A percentile compares a stretch with the other conserved stretches of the same genome.
phyloP scores from a whole-genome alignment of 495 filamentous ascomycete species.

The Neurospora sp. region DNA sequence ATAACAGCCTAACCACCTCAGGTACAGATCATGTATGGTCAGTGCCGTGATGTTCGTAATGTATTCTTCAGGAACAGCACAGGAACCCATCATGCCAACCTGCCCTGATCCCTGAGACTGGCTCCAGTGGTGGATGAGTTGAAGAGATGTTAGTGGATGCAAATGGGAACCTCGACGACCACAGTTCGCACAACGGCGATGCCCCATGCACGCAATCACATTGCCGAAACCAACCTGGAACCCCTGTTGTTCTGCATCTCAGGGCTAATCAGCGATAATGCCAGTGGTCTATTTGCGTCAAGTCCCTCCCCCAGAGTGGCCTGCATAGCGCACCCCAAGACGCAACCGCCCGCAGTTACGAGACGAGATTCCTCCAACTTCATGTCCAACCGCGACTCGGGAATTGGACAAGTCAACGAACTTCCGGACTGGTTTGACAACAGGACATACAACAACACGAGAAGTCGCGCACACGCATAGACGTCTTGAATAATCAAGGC shows the following conservation, averaged over 20 bases:
- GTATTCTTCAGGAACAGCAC: background rate
- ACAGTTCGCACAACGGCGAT: background rate
- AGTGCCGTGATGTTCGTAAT: background rate
- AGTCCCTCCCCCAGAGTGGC: background rate
- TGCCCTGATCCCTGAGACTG: background rate
- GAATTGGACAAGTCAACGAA: background rate
- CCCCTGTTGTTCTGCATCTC: background rate
- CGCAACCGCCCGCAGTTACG: no score
- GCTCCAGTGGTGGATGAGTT: background rate
- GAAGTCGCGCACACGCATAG: background rate
- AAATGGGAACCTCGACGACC: background rate
- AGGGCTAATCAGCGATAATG: background rate
- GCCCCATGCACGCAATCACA: background rate
- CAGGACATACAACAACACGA: background rate
- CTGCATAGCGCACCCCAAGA: background rate
- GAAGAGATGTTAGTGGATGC: background rate
- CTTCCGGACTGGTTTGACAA: background rate
- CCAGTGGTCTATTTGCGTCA: background rate
- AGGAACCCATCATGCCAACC: background rate
- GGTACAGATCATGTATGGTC: background rate
- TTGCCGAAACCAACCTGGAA: background rate
- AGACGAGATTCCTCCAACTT: background rate
- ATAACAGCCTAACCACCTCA: background rate
- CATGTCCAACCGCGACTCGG: background rate
- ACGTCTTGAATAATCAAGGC: background rate